A percentile compares a stretch with the other conserved stretches of the same genome.
Evolutionary conservation across 257 asterid genomes (phyloP).

Genomic region (Fraxinus quadrangulata): DNA sequence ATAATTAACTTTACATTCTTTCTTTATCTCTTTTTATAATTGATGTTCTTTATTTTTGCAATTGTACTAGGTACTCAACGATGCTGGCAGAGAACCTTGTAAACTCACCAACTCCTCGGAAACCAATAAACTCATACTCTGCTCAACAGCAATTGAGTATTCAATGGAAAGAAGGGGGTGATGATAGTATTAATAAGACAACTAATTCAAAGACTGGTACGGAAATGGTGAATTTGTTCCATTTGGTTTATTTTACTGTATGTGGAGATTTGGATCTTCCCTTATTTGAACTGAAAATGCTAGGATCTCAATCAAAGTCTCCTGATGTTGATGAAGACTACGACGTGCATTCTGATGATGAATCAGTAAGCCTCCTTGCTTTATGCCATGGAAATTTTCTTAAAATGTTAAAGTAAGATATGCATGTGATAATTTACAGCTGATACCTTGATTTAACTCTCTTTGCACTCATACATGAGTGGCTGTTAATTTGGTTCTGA

Average conservation of each 20-base stretch:
- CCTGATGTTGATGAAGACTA: constrained; percentile 73
- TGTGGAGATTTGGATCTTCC: constrained; percentile 24
- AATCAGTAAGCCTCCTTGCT: constrained; percentile 56
- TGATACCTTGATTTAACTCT: background rate
- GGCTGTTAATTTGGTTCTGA: constrained; percentile 5
- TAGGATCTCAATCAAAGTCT: constrained; percentile 72
- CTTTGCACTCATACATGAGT: constrained; percentile 11
- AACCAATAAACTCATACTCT: constrained; percentile 37
- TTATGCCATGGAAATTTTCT: constrained; percentile 22
- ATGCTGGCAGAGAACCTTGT: constrained; percentile 99
- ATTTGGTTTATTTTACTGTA: constrained; percentile 20
- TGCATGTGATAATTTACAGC: constrained; percentile 4
- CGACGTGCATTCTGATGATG: constrained; percentile 65
- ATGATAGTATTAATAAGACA: constrained; percentile 34
- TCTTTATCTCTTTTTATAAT: constrained; percentile 18
- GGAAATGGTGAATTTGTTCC: constrained; percentile 22
- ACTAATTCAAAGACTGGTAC: constrained; percentile 56
- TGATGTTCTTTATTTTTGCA: constrained; percentile 18
- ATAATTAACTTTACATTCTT: constrained; percentile 10
- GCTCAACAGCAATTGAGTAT: constrained; percentile 45
- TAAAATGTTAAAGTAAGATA: background rate
- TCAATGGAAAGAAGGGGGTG: constrained; percentile 40
- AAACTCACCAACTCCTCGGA: constrained; percentile 51
- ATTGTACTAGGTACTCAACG: constrained; percentile 75
- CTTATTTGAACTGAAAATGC: constrained; percentile 41